phyloP scores from a whole-genome alignment of 805 yeast species.

The Saturnispora gosingensis region DNA sequence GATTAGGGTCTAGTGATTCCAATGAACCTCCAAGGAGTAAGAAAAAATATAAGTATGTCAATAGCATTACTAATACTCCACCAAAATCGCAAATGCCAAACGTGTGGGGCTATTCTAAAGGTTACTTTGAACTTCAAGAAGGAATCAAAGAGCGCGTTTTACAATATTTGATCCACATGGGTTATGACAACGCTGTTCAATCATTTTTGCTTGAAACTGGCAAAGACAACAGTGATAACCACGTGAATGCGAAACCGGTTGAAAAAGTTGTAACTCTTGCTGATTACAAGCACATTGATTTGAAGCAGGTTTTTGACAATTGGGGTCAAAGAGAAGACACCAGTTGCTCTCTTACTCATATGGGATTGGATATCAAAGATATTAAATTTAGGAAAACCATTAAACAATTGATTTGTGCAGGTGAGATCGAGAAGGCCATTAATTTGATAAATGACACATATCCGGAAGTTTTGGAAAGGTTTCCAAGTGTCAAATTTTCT shows the following conservation, averaged over 20 bases:
- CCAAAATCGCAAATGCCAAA: conserved; percentile 7
- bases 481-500: conserved; percentile 1
- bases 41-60: background rate
- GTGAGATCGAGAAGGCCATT: background rate
- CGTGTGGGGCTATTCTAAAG: conserved; percentile 10
- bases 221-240: background rate
- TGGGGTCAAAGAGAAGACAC: conserved; percentile 28
- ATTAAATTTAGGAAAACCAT: background rate
- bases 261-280: too few relatives aligned
- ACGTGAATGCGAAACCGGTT: conserved; percentile 64
- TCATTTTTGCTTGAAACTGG: conserved; percentile 2
- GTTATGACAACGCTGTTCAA: conserved; percentile 10
- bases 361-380: conserved; percentile 1
- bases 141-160: conserved; percentile 4
- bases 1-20: background rate
- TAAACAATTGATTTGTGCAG: background rate
- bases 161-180: conserved; percentile 9
- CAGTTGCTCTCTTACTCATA: background rate
- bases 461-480: background rate
- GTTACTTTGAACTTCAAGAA: conserved; percentile 9
- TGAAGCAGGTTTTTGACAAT: conserved; percentile 33
- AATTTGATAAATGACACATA: background rate
- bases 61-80: background rate
- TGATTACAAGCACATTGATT: conserved; percentile 19
- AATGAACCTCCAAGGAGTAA: background rate